Evolutionary conservation across 2,329 filamentous ascomycete species (phyloP).

Genomic region (Fusarium cyanostomum): DNA sequence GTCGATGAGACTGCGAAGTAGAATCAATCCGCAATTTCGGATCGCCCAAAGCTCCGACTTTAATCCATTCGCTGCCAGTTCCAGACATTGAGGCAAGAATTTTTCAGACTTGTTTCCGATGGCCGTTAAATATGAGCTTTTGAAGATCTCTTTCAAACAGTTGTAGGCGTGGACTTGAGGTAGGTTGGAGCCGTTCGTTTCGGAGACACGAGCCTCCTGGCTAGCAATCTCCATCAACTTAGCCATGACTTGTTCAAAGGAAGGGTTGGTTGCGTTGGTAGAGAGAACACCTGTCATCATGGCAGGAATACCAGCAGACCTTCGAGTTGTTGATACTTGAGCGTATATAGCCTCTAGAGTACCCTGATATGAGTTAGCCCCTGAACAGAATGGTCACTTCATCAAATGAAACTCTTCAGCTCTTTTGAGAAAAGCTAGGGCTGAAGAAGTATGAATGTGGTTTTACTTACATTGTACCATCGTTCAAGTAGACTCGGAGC

Average conservation of each 20-base stretch:
- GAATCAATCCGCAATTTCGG: conserved; percentile 89
- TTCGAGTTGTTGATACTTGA: conserved; percentile 83
- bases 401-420: background rate
- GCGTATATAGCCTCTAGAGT: conserved; percentile 76
- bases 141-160: conserved; percentile 91
- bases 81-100: conserved; percentile 77
- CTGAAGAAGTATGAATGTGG: background rate
- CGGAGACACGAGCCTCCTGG: conserved; percentile 60
- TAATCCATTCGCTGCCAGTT: conserved; percentile 82
- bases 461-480: conserved; percentile 73
- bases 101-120: conserved; percentile 77
- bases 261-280: conserved; percentile 66
- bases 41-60: conserved; percentile 91
- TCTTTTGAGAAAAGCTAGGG: background rate
- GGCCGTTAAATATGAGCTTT: conserved; percentile 78
- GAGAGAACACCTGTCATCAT: conserved; percentile 84
- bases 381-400: background rate
- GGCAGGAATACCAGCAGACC: conserved; percentile 91
- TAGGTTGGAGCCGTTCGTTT: conserved; percentile 72
- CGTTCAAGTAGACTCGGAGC: conserved; percentile 58
- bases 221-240: conserved; percentile 69
- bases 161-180: conserved; percentile 96
- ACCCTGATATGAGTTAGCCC: conserved; percentile 53
- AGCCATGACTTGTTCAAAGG: conserved; percentile 72
- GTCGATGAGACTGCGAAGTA: conserved; percentile 87